Base-by-base conservation (phyloP, 306 rosid genomes). In the Cercis canadensis region DNA sequence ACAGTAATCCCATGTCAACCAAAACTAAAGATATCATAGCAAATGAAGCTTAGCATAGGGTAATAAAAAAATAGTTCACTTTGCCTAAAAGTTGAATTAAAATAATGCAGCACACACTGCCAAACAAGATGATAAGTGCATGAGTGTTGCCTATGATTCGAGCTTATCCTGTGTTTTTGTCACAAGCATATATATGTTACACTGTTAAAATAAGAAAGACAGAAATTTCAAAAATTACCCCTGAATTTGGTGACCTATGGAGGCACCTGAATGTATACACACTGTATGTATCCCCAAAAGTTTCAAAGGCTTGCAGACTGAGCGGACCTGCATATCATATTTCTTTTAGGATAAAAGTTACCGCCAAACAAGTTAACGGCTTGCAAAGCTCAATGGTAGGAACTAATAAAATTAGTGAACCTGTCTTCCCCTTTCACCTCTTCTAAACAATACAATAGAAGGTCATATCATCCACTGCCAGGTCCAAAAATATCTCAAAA, bases 221-320 rank as follows among this genome's bases (percentile, higher is more conserved):
- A 29, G 15, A 73, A 21, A 33, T 66, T 62, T 52, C 33, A 13
- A 64, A 4, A 59, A 64, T 80, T 87, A 85, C 99, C 99, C 97
- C 76, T 89, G 87, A 87, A 91, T 91, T 82, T 94, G 99, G 88
- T 89, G 96, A 74, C 87, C 95, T 84, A 91, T 36, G 64, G 99
- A 76, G 75, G 97, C 90, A 50, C 89, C 91, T 4, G 92, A 79
- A 70, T 94, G 99, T 76, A 94, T 78, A 78, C 97, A 89, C 73
- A 94, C 96, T 56, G 97, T 81, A 82, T 94, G 99, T 87, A 91
- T 82, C 74, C 99, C 99, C 53, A 86, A 75, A 67, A 85, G 88
- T 82, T 91, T 94, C 82, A 94, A 83, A 36, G 96, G 86, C 85
- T 87, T 94, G 86, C 98, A 94, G 73, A 94, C 83, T 34, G 81